Evolutionary conservation across 108 stramenopile species (phyloP).

Genomic region (Fragilaria crotonensis): DNA sequence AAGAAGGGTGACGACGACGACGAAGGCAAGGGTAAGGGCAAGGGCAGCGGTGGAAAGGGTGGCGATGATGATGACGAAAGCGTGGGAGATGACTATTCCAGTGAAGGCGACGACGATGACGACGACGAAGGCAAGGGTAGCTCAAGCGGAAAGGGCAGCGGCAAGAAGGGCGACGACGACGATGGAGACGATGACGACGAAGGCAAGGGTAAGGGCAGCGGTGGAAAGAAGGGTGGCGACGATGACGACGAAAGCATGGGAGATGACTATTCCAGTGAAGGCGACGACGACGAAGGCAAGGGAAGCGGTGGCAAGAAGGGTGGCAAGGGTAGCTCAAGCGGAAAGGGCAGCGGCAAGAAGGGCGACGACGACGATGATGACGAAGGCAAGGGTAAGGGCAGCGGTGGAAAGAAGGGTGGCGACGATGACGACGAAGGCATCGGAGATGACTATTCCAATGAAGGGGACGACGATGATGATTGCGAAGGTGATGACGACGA

Average conservation of each 20-base stretch:
- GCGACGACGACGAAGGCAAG: neutral
- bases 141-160: slow-evolving; percentile 52
- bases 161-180: slow-evolving; percentile 56
- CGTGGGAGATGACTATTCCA: slow-evolving; percentile 55
- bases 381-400: slow-evolving; percentile 13
- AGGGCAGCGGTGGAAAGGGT: neutral
- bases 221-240: slow-evolving; percentile 10
- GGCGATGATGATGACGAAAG: slow-evolving; percentile 39
- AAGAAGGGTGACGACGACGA: neutral
- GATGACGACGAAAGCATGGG: slow-evolving; percentile 13
- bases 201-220: slow-evolving; percentile 23
- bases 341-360: slow-evolving; percentile 29
- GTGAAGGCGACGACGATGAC: no score
- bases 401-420: slow-evolving; percentile 11
- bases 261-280: neutral
- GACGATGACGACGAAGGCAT: slow-evolving; percentile 1
- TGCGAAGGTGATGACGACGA: slow-evolving; percentile 1
- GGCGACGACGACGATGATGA: slow-evolving; percentile 36
- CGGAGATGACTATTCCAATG: neutral
- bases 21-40: slow-evolving; percentile 1
- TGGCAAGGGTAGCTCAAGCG: slow-evolving; percentile 12
- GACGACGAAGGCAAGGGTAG: no score
- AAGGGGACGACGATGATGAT: slow-evolving; percentile 32
- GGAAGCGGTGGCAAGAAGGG: neutral
- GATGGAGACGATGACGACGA: slow-evolving; percentile 18